Base-by-base conservation (phyloP, 1,139 yeast genomes). In the Candida tetrigidarum region DNA sequence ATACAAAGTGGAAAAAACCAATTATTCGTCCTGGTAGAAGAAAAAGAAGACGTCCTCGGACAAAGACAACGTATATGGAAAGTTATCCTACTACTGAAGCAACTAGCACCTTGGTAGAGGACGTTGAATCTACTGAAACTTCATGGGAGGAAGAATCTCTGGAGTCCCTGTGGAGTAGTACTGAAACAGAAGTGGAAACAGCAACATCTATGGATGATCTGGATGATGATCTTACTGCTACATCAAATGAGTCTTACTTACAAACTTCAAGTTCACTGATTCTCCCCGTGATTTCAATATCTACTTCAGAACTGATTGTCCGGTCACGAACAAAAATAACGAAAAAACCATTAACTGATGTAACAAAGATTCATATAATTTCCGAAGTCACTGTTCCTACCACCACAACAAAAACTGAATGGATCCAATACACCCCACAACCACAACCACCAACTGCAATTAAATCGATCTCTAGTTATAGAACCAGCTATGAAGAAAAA, bases 401-500 rank as follows among this genome's bases (percentile, higher is more conserved):
- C 15, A 30, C 38, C 12, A 29, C 38, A 29, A 37, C 47, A 15
- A 41, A 42, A 25, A 23, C 23, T 2, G 20, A 20, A 29, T 37
- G 34, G 25, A 19, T 19, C 10, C 25, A 32, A 32, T 10, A 11
- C 15, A 32, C 25, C 5, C 36, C 26, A 15, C 25, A 32, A n/a
- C n/a, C n/a, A n/a, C n/a, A n/a, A 5, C 10, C 15, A 11, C 26
- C 36, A 11, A 19, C 22, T 3, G 36, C 36, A 11, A 25, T 12
- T 5, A 32, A 32, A 19, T 32, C 36, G 4, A 19, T 20, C 10
- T n/a, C 36, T 3, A 32, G 36, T 19, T 19, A 19, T 12, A 32
- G 8, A 16, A 15, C 34, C 11, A 30, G 14, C 4, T 16, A 14
- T 30, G 12, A 30, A 30, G 22, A 32, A 20, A 19, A 11, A 12